These are phyloP conservation scores for Evernia prunastri DNA, from an alignment of 495 filamentous ascomycete species.

Conservation along the genomic window DNA sequence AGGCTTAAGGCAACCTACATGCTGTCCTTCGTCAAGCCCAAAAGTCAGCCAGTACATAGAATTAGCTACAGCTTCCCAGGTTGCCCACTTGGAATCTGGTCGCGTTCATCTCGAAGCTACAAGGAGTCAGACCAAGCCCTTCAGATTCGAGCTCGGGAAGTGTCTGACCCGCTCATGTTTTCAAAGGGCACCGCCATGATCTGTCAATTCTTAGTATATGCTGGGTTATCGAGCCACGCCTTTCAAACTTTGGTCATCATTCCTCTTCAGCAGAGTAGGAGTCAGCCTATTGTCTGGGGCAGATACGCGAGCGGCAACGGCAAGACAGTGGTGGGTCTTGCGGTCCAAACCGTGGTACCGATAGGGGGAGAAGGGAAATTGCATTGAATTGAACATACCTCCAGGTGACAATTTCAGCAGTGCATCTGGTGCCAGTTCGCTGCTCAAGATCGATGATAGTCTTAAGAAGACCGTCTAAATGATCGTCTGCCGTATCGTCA, in stretches of 20 bases:
- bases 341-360: neutral
- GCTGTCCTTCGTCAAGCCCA: constrained; percentile 50
- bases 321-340: neutral
- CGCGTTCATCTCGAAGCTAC: constrained; percentile 92
- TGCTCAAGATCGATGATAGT: constrained; percentile 68
- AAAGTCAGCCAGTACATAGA: constrained; percentile 19
- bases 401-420: constrained; percentile 86
- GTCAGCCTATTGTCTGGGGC: neutral
- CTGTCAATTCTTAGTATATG: constrained; percentile 35
- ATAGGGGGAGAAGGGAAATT: neutral
- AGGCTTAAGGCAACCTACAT: constrained; percentile 52
- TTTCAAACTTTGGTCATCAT: constrained; percentile 90
- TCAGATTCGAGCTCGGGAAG: neutral
- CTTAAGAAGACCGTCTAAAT: constrained; percentile 75
- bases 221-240: neutral
- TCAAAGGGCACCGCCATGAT: constrained; percentile 83
- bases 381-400: constrained; percentile 30
- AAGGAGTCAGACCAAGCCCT: constrained; percentile 15
- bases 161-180: constrained; percentile 64
- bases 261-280: constrained; percentile 36
- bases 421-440: constrained; percentile 55
- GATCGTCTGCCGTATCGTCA: constrained; percentile 76
- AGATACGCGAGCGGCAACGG: neutral
- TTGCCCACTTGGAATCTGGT: constrained; percentile 74
- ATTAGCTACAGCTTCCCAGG: constrained; percentile 1